phyloP scores from a whole-genome alignment of 768 basidiomycete genomes.

The Tylopilus felleus region DNA sequence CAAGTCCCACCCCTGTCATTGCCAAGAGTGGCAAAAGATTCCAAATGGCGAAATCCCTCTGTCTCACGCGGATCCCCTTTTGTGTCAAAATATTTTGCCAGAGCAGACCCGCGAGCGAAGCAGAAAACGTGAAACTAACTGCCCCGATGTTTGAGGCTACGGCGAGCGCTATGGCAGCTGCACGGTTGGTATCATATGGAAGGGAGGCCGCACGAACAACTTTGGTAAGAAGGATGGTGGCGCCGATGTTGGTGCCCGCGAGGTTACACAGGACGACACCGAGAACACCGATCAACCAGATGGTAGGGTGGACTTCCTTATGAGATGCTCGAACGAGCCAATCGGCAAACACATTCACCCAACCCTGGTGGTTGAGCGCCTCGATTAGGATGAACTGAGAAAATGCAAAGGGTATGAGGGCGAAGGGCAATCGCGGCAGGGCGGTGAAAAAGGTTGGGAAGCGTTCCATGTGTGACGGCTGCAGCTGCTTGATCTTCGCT shows the following conservation, averaged over 20 bases:
- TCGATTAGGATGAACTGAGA: slow-evolving; percentile 94
- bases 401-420: slow-evolving; percentile 91
- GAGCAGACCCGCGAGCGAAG: slow-evolving; percentile 84
- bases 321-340: slow-evolving; percentile 55
- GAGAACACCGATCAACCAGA: slow-evolving; percentile 69
- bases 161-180: slow-evolving; percentile 71
- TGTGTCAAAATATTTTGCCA: slow-evolving; percentile 75
- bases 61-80: slow-evolving; percentile 64
- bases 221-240: slow-evolving; percentile 85
- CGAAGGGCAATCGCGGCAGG: slow-evolving; percentile 71
- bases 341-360: slow-evolving; percentile 78
- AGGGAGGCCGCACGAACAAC: slow-evolving; percentile 53
- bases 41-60: slow-evolving; percentile 66
- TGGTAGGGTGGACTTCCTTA: slow-evolving; percentile 43
- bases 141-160: slow-evolving; percentile 90
- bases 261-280: slow-evolving; percentile 77
- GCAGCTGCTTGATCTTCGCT: background rate
- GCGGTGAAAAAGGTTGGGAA: slow-evolving; percentile 75
- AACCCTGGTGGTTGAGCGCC: slow-evolving; percentile 74
- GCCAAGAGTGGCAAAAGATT: slow-evolving; percentile 63
- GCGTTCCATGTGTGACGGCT: slow-evolving; percentile 17
- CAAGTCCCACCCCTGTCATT: slow-evolving; percentile 65
- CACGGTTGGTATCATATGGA: slow-evolving; percentile 38
- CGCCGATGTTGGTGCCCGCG: slow-evolving; percentile 88
- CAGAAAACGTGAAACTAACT: slow-evolving; percentile 84